Percentiles rank a stretch among this genome's conserved stretches.
Evolutionary conservation across 768 basidiomycete species (phyloP).

Genomic region (Termitomyces eurrhizus): DNA sequence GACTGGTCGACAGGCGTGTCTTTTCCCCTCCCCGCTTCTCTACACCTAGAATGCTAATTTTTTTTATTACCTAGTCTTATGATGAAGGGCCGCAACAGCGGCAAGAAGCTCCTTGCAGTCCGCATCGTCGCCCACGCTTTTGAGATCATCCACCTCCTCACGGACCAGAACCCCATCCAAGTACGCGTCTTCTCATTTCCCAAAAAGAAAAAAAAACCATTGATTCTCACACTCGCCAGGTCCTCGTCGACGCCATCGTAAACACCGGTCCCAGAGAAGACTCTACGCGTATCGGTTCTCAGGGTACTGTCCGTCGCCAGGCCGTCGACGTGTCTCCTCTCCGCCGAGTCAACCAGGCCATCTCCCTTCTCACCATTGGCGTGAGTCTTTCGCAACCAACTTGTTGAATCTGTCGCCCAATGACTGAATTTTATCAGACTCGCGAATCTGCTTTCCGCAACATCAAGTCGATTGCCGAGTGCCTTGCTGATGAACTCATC

Average conservation of each 20-base stretch:
- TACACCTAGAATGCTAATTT: neutral
- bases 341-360: slow-evolving; percentile 95
- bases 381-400: too few species aligned
- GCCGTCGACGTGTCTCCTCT: slow-evolving; percentile 99
- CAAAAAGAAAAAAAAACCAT: too few species aligned
- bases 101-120: slow-evolving; percentile 98
- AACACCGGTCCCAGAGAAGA: slow-evolving; percentile 99
- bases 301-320: slow-evolving; percentile 99
- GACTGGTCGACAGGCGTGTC: slow-evolving; percentile 91
- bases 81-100: slow-evolving; percentile 99
- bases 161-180: slow-evolving; percentile 99
- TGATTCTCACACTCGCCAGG: slow-evolving; percentile 35
- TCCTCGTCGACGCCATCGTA: slow-evolving; percentile 97
- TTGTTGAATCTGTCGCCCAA: too few species aligned
- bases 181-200: slow-evolving; percentile 43
- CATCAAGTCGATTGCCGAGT: slow-evolving; percentile 98
- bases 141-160: slow-evolving; percentile 99
- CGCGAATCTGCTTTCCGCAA: slow-evolving; percentile 99
- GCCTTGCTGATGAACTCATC: slow-evolving; percentile 98
- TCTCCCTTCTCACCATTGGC: slow-evolving; percentile 92
- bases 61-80: slow-evolving; percentile 72
- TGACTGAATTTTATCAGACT: slow-evolving; percentile 50
- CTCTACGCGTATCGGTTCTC: slow-evolving; percentile 99
- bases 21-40: neutral
- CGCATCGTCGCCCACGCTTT: slow-evolving; percentile 99